Base-by-base conservation (phyloP, 768 basidiomycete species). In the Mycena maculata region DNA sequence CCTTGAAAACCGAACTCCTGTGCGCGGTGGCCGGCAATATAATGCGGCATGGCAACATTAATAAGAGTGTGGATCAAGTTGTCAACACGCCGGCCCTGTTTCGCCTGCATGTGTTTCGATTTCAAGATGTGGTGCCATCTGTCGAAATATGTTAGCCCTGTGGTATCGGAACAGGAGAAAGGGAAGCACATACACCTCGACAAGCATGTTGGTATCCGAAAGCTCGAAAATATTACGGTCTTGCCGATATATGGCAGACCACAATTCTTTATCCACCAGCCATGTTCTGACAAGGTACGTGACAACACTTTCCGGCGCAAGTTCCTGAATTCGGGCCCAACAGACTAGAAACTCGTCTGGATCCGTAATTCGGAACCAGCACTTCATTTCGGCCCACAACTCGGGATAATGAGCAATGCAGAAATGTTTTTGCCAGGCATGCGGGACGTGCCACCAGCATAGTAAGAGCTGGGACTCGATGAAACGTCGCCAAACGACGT, bases 381-480 rank as follows among this genome's bases (percentile, higher is more conserved):
- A n/a, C 38, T 68, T 64, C 23, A 71, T 30, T 44, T 60, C 42
- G 15, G 27, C 45, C 70, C 70, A 71, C 7, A 69, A 33, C n/a
- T 71, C 59, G 8, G 67, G 62, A 53, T 61, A 63, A 12, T 58
- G 48, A 4, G 23, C 38, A 0, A 44, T 55, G 11, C 25, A 27
- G 15, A 71, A 49, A 38, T 69, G 67, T 47, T 71, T 28, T 41
- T 65, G 63, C 70, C 70, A 71, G 18, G 70, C 70, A 42, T 69
- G 70, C 18, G 69, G 67, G 18, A 69, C 70, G 42, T 71, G 70
- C 67, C 70, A 69, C 70, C 70, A 71, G 60, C 65, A 67, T 23
- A 67, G n/a, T 6, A 56, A 23, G 20, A 68, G 13, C 25, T 49
- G 27, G 3, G 60, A 57, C 16, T 41, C 33, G 28, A 30, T 16